These are phyloP conservation scores for Aspergillus tubingensis DNA, from an alignment of 2,329 filamentous ascomycete species.

Conservation along the genomic window DNA sequence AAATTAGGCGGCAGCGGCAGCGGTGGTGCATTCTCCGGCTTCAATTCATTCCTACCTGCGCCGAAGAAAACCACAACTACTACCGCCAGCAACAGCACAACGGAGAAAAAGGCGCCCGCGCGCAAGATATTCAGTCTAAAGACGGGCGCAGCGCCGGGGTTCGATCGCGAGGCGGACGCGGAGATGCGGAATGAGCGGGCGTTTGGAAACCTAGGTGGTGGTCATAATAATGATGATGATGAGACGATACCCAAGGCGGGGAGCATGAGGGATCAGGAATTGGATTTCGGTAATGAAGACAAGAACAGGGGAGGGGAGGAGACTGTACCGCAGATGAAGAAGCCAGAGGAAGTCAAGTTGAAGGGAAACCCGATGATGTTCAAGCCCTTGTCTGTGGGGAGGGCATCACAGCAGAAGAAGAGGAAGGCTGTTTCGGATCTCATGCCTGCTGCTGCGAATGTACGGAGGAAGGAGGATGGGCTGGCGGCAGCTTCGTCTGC, in stretches of 20 bases:
- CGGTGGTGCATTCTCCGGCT: conserved; percentile 71
- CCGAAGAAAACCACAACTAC: conserved; percentile 62
- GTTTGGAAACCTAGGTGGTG: conserved; percentile 22
- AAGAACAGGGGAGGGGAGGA: conserved; percentile 3
- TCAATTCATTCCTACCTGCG: conserved; percentile 83
- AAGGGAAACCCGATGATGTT: conserved; percentile 84
- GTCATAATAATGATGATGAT: conserved; percentile 19
- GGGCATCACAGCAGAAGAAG: conserved; percentile 72
- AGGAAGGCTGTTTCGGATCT: conserved; percentile 36
- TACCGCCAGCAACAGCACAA: conserved; percentile 6
- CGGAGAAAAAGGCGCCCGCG: conserved; percentile 42
- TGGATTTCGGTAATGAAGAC: conserved; percentile 2
- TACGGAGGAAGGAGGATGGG: too few relatives aligned
- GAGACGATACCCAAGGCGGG: conserved; percentile 31
- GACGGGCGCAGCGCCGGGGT: conserved; percentile 80
- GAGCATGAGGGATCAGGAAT: conserved; percentile 20
- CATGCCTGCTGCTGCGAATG: too few relatives aligned
- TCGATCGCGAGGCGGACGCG: conserved; percentile 63
- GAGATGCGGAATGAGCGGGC: conserved; percentile 35
- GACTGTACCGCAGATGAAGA: conserved; percentile 11
- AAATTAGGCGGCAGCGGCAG: conserved; percentile 60
- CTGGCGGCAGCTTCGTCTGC: conserved; percentile 18
- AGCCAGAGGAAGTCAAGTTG: conserved; percentile 48
- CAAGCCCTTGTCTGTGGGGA: conserved; percentile 79
- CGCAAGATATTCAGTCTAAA: conserved; percentile 70